These are phyloP conservation scores for Pseudogymnoascus sp. DNA, from an alignment of 2,329 filamentous ascomycete species.

Conservation along the genomic window DNA sequence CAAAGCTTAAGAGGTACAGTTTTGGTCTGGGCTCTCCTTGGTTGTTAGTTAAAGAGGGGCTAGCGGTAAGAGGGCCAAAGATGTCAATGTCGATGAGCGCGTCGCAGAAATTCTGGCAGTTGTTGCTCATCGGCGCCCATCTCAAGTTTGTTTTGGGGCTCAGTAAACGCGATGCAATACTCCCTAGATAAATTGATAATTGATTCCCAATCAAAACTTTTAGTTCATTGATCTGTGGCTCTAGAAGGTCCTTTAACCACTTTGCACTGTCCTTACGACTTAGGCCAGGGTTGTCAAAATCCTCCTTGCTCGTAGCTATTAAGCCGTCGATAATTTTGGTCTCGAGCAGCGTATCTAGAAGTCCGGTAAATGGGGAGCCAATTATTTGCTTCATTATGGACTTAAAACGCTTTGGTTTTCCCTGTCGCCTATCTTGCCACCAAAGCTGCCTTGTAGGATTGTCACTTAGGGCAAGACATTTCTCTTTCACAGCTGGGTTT, in stretches of 20 bases:
- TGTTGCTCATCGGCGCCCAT: constrained; percentile 30
- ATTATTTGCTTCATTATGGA: background rate
- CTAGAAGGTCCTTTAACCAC: background rate
- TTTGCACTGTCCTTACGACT: background rate
- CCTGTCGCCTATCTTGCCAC: background rate
- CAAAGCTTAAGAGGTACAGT: constrained; percentile 33
- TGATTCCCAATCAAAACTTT: background rate
- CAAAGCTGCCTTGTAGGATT: background rate
- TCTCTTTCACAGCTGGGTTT: background rate
- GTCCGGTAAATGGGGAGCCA: background rate
- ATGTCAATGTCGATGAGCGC: constrained; percentile 20
- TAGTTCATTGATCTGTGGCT: background rate
- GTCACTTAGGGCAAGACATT: background rate
- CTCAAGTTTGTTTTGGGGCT: constrained; percentile 15
- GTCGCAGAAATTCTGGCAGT: constrained; percentile 33
- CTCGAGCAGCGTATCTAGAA: background rate
- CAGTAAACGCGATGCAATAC: background rate
- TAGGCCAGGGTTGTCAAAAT: constrained; percentile 24
- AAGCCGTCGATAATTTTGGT: constrained; percentile 27
- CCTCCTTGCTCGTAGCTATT: constrained; percentile 19
- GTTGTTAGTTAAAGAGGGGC: background rate
- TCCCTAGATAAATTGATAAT: background rate
- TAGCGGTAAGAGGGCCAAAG: constrained; percentile 26
- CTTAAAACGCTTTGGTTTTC: background rate
- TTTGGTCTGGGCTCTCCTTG: background rate